Evolutionary conservation across 805 yeast genomes (phyloP), one percentile per base, ranked within the genome.

Genomic region (Pichia gijzeniarum): DNA sequence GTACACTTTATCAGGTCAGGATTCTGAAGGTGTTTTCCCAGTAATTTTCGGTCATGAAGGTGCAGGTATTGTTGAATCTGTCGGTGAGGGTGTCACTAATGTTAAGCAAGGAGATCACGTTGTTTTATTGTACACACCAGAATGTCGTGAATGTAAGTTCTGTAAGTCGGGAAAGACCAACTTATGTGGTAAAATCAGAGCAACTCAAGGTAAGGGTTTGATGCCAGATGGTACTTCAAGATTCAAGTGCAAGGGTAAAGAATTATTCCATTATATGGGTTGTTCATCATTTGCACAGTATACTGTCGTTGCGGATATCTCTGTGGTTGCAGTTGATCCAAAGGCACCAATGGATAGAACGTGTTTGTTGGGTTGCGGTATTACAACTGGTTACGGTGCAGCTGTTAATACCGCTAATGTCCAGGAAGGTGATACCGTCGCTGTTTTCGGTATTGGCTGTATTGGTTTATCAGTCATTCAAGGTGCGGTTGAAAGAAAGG

Each of bases 201-300:
- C 87, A 45, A 95, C 99, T 47, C 99, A 93, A 67, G 98, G 99
- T 64, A 83, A 86, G 62, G 99, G 99, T 65, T 84, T 91, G 48
- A 85, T 93, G 96, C 99, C 99, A 51, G 99, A 93, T 64, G 99
- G 98, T 18, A 91, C 99, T 41, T 67, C 85, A 38, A 80, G 99
- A 67, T 91, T 93, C 73, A 79, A 75, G 53, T 80, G 85, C 63
- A 80, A 82, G 60, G 99, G 99, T 55, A 76, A 93, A 70, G 77
- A 80, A 37, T 68, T 93, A 45, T 73, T 80, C 58, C 98, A 93
- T 68, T 93, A 87, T 67, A 93, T 93, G 99, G 99, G 99, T 41
- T 86, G 96, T 67, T 91, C 98, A 31, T 85, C 97, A 25, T 93
- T 93, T 69, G 81, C 96, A 33, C 95, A 93, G 71, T 93, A 93